A percentile compares a stretch with the other conserved stretches of the same genome.
Evolutionary conservation across 805 yeast genomes (phyloP).

Genomic region (Metschnikowia matae): DNA sequence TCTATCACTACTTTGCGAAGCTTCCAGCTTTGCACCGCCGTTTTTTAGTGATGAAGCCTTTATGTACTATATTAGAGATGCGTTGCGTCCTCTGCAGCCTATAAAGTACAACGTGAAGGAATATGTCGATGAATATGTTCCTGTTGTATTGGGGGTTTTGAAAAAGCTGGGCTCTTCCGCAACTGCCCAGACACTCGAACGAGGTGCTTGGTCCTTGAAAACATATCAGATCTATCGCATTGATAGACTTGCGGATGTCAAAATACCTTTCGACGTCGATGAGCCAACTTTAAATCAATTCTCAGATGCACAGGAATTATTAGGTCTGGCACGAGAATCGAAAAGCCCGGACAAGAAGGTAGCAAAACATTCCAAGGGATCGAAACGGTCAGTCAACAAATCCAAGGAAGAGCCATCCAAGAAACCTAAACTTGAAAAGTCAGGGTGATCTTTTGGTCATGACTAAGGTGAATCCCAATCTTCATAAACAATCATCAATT

Average conservation of each 20-base stretch:
- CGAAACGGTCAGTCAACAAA: background rate
- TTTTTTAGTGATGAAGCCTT: constrained; percentile 50
- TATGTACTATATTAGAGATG: constrained; percentile 28
- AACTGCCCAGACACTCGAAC: constrained; percentile 20
- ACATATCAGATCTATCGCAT: constrained; percentile 23
- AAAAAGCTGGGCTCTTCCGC: background rate
- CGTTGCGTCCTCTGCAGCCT: constrained; percentile 21
- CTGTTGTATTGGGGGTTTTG: constrained; percentile 8
- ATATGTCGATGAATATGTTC: constrained; percentile 34
- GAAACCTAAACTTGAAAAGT: background rate
- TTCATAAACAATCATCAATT: background rate
- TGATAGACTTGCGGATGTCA: constrained; percentile 24
- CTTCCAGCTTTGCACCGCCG: constrained; percentile 33
- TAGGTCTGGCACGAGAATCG: background rate
- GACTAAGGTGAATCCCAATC: background rate
- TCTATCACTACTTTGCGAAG: constrained; percentile 28
- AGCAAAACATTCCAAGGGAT: background rate
- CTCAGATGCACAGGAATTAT: background rate
- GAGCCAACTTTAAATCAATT: constrained; percentile 10
- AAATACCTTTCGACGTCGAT: constrained; percentile 19
- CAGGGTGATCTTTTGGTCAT: background rate
- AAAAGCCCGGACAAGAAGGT: background rate
- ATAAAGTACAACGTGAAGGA: constrained; percentile 43
- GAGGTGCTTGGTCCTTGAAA: constrained; percentile 38
- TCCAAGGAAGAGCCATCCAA: background rate